Evolutionary conservation across 169 alveolate species (phyloP), one percentile per base, ranked within the genome.

Genomic region (Plasmodium malariae): DNA sequence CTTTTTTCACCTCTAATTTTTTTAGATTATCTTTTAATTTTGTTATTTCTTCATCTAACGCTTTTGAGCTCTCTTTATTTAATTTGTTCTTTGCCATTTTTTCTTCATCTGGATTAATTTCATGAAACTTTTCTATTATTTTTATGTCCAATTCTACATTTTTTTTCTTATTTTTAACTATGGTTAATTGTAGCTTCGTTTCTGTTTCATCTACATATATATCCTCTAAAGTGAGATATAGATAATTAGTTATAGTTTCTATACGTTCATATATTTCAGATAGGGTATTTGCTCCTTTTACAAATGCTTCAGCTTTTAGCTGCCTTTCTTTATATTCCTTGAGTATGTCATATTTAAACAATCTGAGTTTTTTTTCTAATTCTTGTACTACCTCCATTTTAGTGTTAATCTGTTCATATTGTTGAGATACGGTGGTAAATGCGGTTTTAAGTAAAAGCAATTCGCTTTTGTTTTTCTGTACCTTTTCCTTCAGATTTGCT

Each of bases 131-230:
- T 7, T 55, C 63, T 11, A 63, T 34, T 6, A 63, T 24, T 26
- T 40, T 26, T 63, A 78, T 37, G 28, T 78, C 78, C 54, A 78
- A 17, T 30, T 63, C 26, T 7, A 19, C n/a, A 54, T 78, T 51
- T 36, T 63, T 63, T 54, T 62, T 62, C 3, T 49, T 78, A 0
- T 24, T n/a, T 21, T 62, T 30, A 26, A 78, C 57, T 21, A 54
- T 28, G 5, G 43, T 24, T 3, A 78, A 36, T n/a, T 21, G 45
- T n/a, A 55, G 14, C n/a, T 68, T 65, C 0, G 40, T 11, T 6
- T 78, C 89, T 1, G 14, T 6, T 0, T 45, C 32, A 32, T 78
- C 78, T 14, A 17, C 14, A 9, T 62, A 19, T 11, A 62, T 30
- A 36, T 78, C 60, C 2, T 78, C 67, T 1, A 78, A 19, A 5